Evolutionary conservation across 2,329 filamentous ascomycete species (phyloP), one percentile per base, ranked within the genome.

Genomic region (Lojkania enalia): DNA sequence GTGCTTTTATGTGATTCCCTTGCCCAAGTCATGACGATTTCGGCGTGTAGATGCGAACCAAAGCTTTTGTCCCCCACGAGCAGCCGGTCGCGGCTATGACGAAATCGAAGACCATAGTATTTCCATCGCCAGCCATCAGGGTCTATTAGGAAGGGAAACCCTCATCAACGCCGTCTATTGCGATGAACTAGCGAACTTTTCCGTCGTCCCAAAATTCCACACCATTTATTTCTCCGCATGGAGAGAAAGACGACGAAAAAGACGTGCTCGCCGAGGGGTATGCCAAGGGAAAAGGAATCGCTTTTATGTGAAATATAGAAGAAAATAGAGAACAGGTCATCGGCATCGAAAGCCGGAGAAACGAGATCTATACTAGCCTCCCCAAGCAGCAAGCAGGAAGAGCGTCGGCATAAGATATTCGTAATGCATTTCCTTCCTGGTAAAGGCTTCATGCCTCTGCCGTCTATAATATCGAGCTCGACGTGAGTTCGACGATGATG

Each of bases 301-400:
- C 67, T 70, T 71, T 69, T 70, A 33, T 38, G 39, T 35, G 30
- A 32, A 51, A 29, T 25, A 37, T 32, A 29, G 14, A 58, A 56
- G 48, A 57, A 68, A 60, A 51, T 52, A 51, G 31, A 60, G 63
- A 57, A 62, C 47, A 58, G 51, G 56, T 54, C 58, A 55, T 65
- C 61, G 61, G 61, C 61, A 59, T 59, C 57, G 59, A 68, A 60
- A 63, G 61, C 61, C 63, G 60, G 63, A 60, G 66, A 67, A 63
- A 57, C 64, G 64, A 69, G 57, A 69, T 71, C 68, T 71, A 71
- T 60, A 49, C 37, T 46, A 30, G 42, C 51, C 58, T 61, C 64
- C 66, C 67, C 66, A 67, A 67, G 64, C 68, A 71, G 68, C 68
- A 69, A 57, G 57, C 62, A 61, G 53, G 54, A 61, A 67, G 58